Percentiles rank a stretch among this genome's conserved stretches.
phyloP scores from a whole-genome alignment of 179 eudicot species.

The Drosera spatulata region DNA sequence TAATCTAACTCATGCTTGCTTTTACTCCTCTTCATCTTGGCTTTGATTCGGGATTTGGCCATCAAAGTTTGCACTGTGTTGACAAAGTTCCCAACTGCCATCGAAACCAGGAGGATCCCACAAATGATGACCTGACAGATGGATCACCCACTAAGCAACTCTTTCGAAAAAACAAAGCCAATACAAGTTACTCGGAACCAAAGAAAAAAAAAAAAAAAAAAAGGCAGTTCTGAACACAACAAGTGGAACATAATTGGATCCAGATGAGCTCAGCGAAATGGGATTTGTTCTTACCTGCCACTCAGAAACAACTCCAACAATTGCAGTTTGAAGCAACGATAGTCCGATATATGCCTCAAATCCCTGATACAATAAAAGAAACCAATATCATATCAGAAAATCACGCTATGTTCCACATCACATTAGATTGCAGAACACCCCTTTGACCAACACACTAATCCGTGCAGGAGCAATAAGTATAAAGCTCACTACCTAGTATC shows the following conservation, averaged over 20 bases:
- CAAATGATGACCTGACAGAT: slow-evolving; percentile 36
- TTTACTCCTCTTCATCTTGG: slow-evolving; percentile 42
- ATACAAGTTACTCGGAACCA: too few relatives aligned
- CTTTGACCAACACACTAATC: too few relatives aligned
- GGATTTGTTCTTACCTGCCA: slow-evolving; percentile 30
- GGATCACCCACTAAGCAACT: not conserved
- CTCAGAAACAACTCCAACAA: slow-evolving; percentile 39
- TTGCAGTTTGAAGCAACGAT: slow-evolving; percentile 31
- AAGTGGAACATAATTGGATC: too few relatives aligned
- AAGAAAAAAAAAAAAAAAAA: too few relatives aligned
- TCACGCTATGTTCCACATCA: too few relatives aligned
- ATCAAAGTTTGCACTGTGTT: slow-evolving; percentile 38
- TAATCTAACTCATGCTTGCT: slow-evolving; percentile 34
- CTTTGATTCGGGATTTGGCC: slow-evolving; percentile 40
- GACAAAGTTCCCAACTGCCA: slow-evolving; percentile 41
- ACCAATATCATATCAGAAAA: too few relatives aligned
- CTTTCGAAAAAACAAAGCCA: not conserved
- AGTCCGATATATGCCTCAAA: slow-evolving; percentile 49
- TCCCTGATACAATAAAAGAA: slow-evolving; percentile 15
- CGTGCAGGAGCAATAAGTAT: too few relatives aligned
- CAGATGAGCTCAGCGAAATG: too few relatives aligned
- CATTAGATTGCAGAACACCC: too few relatives aligned
- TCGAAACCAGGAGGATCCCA: slow-evolving; percentile 32
- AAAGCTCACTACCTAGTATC: too few relatives aligned
- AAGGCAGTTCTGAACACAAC: too few relatives aligned